Evolutionary conservation across 176 grass and related monocot genomes (phyloP).

Genomic region (Dactylis glomerata): DNA sequence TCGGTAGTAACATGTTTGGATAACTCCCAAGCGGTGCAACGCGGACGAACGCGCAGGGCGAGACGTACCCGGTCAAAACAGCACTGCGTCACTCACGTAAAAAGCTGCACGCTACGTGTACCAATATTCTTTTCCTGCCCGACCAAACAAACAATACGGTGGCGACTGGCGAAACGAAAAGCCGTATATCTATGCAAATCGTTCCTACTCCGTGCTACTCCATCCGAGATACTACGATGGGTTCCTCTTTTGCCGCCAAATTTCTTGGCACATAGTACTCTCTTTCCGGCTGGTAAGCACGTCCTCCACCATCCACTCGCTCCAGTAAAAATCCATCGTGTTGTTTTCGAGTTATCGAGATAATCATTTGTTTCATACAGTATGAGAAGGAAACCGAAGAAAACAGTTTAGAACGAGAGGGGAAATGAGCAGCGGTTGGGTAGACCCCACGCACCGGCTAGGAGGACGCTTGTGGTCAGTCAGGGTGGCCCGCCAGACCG

Average conservation of each 20-base stretch:
- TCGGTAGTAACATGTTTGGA: no score
- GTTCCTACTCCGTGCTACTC: no score
- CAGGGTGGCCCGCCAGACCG: background rate
- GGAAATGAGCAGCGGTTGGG: background rate
- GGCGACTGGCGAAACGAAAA: background rate
- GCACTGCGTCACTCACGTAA: background rate
- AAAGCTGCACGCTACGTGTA: background rate
- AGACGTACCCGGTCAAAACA: background rate
- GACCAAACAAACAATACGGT: background rate
- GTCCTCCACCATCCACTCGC: background rate
- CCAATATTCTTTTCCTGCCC: background rate
- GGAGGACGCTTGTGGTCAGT: background rate
- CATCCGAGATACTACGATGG: no score
- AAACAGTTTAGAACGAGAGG: no score
- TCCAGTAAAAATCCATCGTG: background rate
- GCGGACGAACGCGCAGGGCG: background rate
- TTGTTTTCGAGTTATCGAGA: no score
- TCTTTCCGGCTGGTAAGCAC: background rate
- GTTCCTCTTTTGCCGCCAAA: background rate
- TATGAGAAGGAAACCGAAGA: background rate
- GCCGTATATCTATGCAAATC: background rate
- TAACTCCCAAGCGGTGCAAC: background rate
- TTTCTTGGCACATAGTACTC: background rate
- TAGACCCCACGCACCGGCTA: background rate
- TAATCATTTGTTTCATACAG: no score